Percentiles rank a stretch among this genome's conserved stretches.
phyloP scores from a whole-genome alignment of 1,139 yeast species.

The Starmera stellimalicola region DNA sequence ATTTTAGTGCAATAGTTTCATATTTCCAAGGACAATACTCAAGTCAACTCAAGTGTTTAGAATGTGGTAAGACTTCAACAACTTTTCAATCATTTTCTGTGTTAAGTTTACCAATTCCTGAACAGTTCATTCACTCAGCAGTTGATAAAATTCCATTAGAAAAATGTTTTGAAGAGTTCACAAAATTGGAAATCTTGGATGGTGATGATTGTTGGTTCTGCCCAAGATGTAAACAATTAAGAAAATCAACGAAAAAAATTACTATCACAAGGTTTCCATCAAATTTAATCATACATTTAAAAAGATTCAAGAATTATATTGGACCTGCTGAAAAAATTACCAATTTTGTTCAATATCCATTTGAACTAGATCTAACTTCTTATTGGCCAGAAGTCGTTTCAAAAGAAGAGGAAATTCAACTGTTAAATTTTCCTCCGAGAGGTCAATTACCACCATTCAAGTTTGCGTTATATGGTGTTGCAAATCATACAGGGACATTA shows the following conservation, averaged over 20 bases:
- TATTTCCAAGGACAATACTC: conserved; percentile 87
- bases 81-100: conserved; percentile 79
- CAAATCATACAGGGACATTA: conserved; percentile 77
- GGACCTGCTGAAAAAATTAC: conserved; percentile 23
- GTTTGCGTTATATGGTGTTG: conserved; percentile 75
- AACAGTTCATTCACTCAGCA: conserved; percentile 12
- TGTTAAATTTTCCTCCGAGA: conserved; percentile 51
- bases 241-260: conserved; percentile 60
- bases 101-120: conserved; percentile 65
- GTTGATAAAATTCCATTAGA: conserved; percentile 33
- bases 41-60: conserved; percentile 67
- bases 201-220: conserved; percentile 88
- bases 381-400: conserved; percentile 62
- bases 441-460: conserved; percentile 76
- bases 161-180: conserved; percentile 65
- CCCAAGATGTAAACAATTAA: conserved; percentile 62
- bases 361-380: conserved; percentile 55
- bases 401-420: conserved; percentile 33
- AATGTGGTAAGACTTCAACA: conserved; percentile 74
- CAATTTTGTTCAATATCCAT: conserved; percentile 28
- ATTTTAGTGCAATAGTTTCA: conserved; percentile 79
- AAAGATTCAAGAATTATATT: conserved; percentile 49
- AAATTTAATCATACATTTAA: conserved; percentile 65
- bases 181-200: conserved; percentile 58
- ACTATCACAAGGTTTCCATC: conserved; percentile 66